A percentile compares a stretch with the other conserved stretches of the same genome.
phyloP scores from a whole-genome alignment of 1,284 basidiomycete genomes.

The Cyathus pygmaeus region DNA sequence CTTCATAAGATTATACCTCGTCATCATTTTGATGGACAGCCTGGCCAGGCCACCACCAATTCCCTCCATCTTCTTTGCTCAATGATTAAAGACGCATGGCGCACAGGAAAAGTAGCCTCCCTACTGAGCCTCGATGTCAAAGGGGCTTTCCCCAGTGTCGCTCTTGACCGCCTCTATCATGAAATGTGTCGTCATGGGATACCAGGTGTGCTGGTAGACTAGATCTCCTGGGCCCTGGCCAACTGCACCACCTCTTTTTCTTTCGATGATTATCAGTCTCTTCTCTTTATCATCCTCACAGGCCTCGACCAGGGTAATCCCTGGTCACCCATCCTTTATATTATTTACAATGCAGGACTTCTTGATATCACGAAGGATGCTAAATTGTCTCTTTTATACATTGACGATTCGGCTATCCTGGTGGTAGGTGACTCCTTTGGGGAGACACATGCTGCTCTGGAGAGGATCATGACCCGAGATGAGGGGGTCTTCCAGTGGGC shows the following conservation, averaged over 20 bases:
- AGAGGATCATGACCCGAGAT: neutral
- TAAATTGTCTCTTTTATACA: slow-evolving; percentile 30
- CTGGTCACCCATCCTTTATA: slow-evolving; percentile 38
- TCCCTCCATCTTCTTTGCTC: slow-evolving; percentile 37
- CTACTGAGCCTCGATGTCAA: slow-evolving; percentile 51
- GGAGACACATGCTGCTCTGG: neutral
- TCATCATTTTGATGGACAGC: slow-evolving; percentile 48
- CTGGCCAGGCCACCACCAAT: slow-evolving; percentile 47
- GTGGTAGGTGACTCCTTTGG: neutral
- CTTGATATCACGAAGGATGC: slow-evolving; percentile 19
- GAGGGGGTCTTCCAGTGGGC: slow-evolving; percentile 28
- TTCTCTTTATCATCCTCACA: slow-evolving; percentile 26
- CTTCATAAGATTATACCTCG: slow-evolving; percentile 23
- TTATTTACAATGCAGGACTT: slow-evolving; percentile 45
- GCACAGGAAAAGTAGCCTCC: slow-evolving; percentile 34
- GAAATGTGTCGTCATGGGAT: slow-evolving; percentile 40
- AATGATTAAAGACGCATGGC: slow-evolving; percentile 47
- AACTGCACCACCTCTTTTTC: slow-evolving; percentile 28
- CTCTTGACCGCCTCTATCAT: slow-evolving; percentile 37
- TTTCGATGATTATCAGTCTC: slow-evolving; percentile 41
- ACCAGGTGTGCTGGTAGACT: slow-evolving; percentile 30
- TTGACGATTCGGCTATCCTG: slow-evolving; percentile 29
- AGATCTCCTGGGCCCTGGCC: slow-evolving; percentile 25
- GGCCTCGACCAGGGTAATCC: slow-evolving; percentile 48
- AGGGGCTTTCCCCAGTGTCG: slow-evolving; percentile 48